Base-by-base conservation (phyloP, 768 basidiomycete genomes). In the Chiua virens region DNA sequence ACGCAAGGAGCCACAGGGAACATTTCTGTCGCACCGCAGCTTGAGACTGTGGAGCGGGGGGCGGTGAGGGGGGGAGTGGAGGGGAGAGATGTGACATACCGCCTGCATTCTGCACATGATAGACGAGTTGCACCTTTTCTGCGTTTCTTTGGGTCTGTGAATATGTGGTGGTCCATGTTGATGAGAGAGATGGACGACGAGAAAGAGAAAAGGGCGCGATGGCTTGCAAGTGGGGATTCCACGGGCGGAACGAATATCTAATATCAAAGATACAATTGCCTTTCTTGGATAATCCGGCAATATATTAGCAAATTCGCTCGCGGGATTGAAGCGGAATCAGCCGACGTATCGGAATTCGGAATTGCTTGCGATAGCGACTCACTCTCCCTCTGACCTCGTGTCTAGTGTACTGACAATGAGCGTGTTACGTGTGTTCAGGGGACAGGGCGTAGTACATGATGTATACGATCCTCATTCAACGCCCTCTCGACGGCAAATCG, bases 1-100 rank as follows among this genome's bases (percentile, higher is more conserved):
- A 89, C 80, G 60, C 89, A 91, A n/a, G 1, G 87, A 89, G 56
- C 85, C 79, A 60, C 89, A 91, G 10, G 89, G 89, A 58, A 89
- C 75, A 25, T 76, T 77, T 59, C 89, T 79, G 74, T 91, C 88
- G 68, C 89, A 92, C 7, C 68, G 69, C 35, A 69, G 53, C 56
- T 69, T 69, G 44, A 69, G 47, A 47, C 68, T 69, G 23, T n/a
- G 38, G 34, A 22, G 23, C 41, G 10, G 42, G 20, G 15, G 30
- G 5, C 1, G 10, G n/a, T 2, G 37, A 11, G 42, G 8, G 20
- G 1, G 20, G 28, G 18, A 22, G 18, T 22, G 8, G 2, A 40
- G 42, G 18, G 21, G 37, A 1, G 52, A 34, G 3, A 34, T 9
- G n/a, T n/a, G n/a, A 53, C 67, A 37, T 53, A 85, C 87, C 88